Conservation (phyloP, 495 filamentous ascomycete species). For the Neurospora sublineolata region DNA sequence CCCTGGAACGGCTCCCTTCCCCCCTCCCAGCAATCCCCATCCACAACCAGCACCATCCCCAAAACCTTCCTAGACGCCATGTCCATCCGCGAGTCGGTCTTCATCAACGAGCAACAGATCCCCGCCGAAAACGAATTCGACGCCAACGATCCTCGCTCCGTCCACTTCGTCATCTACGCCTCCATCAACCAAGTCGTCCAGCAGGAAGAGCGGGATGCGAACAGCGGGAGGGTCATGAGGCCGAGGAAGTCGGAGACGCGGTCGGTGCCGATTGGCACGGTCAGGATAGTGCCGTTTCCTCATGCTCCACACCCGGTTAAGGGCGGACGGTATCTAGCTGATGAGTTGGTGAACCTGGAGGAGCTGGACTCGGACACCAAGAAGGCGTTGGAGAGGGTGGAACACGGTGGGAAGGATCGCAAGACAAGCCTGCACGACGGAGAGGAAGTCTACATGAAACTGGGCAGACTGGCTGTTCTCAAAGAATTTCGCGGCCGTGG, state of each 20-base stretch:
- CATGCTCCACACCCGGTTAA: conserved; percentile 47
- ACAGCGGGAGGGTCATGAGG: not conserved
- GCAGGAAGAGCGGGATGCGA: not conserved
- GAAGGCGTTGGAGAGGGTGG: not conserved
- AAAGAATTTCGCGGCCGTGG: conserved; percentile 50
- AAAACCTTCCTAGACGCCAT: conserved; percentile 64
- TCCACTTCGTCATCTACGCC: conserved; percentile 70
- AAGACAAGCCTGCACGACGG: conserved; percentile 40
- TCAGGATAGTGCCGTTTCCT: conserved; percentile 70
- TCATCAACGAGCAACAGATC: conserved; percentile 62
- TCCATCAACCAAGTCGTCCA: conserved; percentile 23
- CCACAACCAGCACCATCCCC: conserved; percentile 31
- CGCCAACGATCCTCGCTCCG: conserved; percentile 55
- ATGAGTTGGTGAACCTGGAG: conserved; percentile 14
- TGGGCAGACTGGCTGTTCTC: conserved; percentile 64
- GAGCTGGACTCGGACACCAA: not conserved
- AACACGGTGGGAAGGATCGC: conserved; percentile 16
- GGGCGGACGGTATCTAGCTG: conserved; percentile 29
- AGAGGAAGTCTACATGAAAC: conserved; percentile 62
- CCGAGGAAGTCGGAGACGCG: conserved; percentile 11
- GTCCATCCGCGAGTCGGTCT: conserved; percentile 64
- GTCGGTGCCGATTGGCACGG: conserved; percentile 51
- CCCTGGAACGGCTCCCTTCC: conserved; percentile 7
- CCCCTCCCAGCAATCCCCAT: not conserved
- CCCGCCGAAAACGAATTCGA: conserved; percentile 63